These are phyloP conservation scores for Pseudogymnoascus sp. DNA, from an alignment of 2,329 filamentous ascomycete genomes.

Conservation along the genomic window DNA sequence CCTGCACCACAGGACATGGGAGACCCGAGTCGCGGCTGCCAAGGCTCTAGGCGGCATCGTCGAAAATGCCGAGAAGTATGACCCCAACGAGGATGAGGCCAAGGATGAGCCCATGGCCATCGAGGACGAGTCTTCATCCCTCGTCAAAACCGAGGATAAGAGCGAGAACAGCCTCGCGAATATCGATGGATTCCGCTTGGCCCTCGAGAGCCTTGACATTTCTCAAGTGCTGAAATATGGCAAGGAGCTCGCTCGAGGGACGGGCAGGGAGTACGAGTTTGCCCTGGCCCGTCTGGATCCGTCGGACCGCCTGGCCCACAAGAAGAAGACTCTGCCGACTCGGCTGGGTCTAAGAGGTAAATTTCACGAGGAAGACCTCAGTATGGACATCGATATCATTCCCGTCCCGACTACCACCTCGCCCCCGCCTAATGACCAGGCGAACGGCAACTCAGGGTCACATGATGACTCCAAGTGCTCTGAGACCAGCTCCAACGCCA, in stretches of 20 bases:
- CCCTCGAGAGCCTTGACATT: conserved; percentile 69
- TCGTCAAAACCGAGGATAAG: conserved; percentile 50
- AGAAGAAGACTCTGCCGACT: conserved; percentile 79
- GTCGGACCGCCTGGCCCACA: conserved; percentile 69
- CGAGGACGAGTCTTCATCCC: conserved; percentile 28
- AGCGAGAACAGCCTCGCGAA: conserved; percentile 35
- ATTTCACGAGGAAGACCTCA: conserved; percentile 75
- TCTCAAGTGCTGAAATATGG: conserved; percentile 74
- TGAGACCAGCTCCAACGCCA: conserved; percentile 23
- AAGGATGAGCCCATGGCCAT: conserved; percentile 40
- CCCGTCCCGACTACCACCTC: conserved; percentile 14
- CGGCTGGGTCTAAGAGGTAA: conserved; percentile 80
- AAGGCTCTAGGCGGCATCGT: conserved; percentile 93
- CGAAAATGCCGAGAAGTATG: conserved; percentile 77
- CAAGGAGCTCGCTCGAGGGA: conserved; percentile 73
- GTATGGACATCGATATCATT: conserved; percentile 53
- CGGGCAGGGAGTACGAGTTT: conserved; percentile 77
- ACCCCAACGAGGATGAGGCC: conserved; percentile 74
- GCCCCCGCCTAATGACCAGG: conserved; percentile 17
- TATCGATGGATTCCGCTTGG: conserved; percentile 57
- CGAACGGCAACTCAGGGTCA: conserved; percentile 38
- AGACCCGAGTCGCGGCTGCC: conserved; percentile 86
- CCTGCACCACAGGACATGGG: conserved; percentile 91
- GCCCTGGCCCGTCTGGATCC: conserved; percentile 75
- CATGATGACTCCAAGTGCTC: conserved; percentile 31